Base-by-base conservation (phyloP, 257 asterid genomes). In the Nicotiana obtusifolia region DNA sequence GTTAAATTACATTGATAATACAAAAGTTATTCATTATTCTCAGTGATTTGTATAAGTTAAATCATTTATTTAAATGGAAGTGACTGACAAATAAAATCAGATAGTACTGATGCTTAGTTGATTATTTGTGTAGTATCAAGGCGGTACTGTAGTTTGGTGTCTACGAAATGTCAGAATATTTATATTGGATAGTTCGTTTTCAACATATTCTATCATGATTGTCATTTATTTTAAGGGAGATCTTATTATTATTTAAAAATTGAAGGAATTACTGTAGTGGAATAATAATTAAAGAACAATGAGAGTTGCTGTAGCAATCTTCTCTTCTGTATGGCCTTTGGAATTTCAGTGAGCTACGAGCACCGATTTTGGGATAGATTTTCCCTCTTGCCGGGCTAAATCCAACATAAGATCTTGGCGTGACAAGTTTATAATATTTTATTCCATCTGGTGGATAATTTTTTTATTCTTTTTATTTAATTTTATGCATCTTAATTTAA, bases 331-430 rank as follows among this genome's bases (percentile, higher is more conserved):
- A 67, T 33, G 33, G 52, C 53, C 8, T 33, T 33, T 66, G 28
- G 76, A 66, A 66, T 31, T 66, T 66, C 7, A 9, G 53, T 16
- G 30, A 81, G 83, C 49, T 77, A 83, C 78, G 84, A 82, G 86
- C 89, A 88, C 80, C 84, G 82, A 81, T 62, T 85, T 86, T 83
- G 75, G 82, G 37, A 66, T 66, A 82, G 86, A 83, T 80, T 83
- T 33, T 64, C 64, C 47, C 60, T 47, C 76, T 76, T 56, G 76
- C 79, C 88, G 57, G 81, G 85, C 84, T 78, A 87, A 82, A 89
- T 86, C 88, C 80, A 68, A 71, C 82, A 30, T 8, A 7, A 84
- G 91, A 90, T 90, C 86, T 82, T 82, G 83, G 92, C 91, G 87
- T 87, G 89, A 78, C 57, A 81, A 62, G 5, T 76, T 54, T 26